A percentile compares a stretch with the other conserved stretches of the same genome.
These are phyloP conservation scores for Tylopilus plumbeoviolaceoides DNA, from an alignment of 768 basidiomycete genomes.

Conservation along the genomic window DNA sequence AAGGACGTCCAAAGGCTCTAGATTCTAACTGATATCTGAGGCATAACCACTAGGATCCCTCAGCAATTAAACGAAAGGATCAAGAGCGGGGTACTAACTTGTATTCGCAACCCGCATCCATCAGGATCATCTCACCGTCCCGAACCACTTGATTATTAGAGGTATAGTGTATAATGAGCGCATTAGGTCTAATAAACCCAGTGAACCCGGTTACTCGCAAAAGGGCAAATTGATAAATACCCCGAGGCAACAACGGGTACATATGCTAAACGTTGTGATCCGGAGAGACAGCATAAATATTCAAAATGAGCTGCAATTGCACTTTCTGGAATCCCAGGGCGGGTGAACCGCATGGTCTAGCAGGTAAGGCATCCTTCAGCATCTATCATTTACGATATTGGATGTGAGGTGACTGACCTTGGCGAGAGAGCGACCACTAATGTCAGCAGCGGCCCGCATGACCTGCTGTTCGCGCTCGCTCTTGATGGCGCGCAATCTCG, in stretches of 20 bases:
- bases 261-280: constrained; percentile 88
- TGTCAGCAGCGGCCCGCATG: constrained; percentile 83
- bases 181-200: constrained; percentile 58
- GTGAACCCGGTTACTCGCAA: neutral
- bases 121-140: constrained; percentile 70
- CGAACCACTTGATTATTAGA: constrained; percentile 78
- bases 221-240: constrained; percentile 34
- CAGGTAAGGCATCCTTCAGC: neutral
- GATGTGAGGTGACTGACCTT: constrained; percentile 47
- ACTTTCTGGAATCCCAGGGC: constrained; percentile 53
- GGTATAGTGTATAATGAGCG: constrained; percentile 92
- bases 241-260: constrained; percentile 97
- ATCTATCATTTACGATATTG: neutral
- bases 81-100: constrained; percentile 47
- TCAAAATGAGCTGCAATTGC: constrained; percentile 82
- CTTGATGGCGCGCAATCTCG: constrained; percentile 73
- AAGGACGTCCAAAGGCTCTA: neutral
- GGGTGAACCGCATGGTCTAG: constrained; percentile 81
- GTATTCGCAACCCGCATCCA: constrained; percentile 93
- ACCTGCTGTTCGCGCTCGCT: constrained; percentile 69
- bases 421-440: constrained; percentile 82
- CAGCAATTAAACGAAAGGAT: constrained; percentile 1
- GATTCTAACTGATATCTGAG: constrained; percentile 79
- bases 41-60: constrained; percentile 69
- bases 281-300: constrained; percentile 74